Evolutionary conservation across 2,329 filamentous ascomycete genomes (phyloP).

Genomic region (Botrytis deweyae): DNA sequence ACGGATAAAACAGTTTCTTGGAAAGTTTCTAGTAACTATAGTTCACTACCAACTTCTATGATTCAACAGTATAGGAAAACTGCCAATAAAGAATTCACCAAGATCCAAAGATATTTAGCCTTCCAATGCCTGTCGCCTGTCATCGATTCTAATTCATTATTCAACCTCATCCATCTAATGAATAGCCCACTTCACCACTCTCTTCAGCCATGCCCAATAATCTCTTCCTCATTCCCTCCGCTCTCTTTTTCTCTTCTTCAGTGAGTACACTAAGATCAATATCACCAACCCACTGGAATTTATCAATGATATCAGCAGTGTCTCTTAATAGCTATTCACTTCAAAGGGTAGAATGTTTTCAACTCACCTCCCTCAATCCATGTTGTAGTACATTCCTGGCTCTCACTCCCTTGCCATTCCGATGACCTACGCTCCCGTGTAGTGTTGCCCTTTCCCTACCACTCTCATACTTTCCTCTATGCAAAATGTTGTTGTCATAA

Average conservation of each 20-base stretch:
- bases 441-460: slow-evolving; percentile 64
- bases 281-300: slow-evolving; percentile 53
- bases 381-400: slow-evolving; percentile 76
- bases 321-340: not conserved
- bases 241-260: slow-evolving; percentile 46
- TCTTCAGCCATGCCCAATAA: slow-evolving; percentile 61
- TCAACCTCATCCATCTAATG: slow-evolving; percentile 49
- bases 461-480: slow-evolving; percentile 65
- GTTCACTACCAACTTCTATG: not conserved
- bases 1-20: not conserved
- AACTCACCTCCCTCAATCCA: slow-evolving; percentile 54
- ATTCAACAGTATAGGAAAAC: not conserved
- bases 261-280: slow-evolving; percentile 54
- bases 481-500: slow-evolving; percentile 87
- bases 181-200: slow-evolving; percentile 63
- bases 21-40: not conserved
- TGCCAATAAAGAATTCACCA: not conserved
- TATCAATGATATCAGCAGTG: not conserved
- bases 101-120: too few relatives aligned
- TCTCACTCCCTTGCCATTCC: slow-evolving; percentile 52
- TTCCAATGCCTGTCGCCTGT: not conserved
- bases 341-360: not conserved
- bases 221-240: slow-evolving; percentile 62
- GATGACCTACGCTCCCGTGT: slow-evolving; percentile 69
- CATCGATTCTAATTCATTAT: not conserved